Evolutionary conservation across 257 asterid genomes (phyloP).

Genomic region (Asclepias syriaca): DNA sequence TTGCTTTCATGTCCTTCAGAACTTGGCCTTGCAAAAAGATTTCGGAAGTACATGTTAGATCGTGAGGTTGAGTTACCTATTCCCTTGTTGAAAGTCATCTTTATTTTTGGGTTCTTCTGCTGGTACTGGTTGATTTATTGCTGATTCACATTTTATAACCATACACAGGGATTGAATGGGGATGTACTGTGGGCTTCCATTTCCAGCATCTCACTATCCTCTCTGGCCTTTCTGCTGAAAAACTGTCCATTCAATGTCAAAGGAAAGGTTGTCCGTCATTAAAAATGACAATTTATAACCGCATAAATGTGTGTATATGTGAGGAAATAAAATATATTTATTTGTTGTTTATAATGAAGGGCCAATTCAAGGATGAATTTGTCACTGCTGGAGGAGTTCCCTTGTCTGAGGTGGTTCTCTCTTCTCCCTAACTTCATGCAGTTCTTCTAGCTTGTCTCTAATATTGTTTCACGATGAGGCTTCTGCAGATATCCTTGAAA

Average conservation of each 20-base stretch:
- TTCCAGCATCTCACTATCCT: constrained; percentile 46
- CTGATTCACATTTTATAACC: constrained; percentile 18
- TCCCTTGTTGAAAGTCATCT: constrained; percentile 20
- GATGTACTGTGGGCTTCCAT: constrained; percentile 83
- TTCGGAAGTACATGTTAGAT: constrained; percentile 80
- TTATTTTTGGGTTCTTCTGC: constrained; percentile 13
- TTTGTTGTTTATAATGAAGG: constrained; percentile 37
- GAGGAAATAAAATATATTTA: constrained; percentile 10
- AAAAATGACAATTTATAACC: neutral
- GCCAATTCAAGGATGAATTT: constrained; percentile 96
- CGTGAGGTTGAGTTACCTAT: constrained; percentile 50
- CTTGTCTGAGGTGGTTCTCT: constrained; percentile 63
- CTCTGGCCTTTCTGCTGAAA: constrained; percentile 59
- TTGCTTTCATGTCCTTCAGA: constrained; percentile 67
- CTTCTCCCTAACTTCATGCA: constrained; percentile 4
- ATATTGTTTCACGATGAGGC: constrained; percentile 3
- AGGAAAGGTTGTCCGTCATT: constrained; percentile 54
- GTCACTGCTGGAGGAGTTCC: constrained; percentile 98
- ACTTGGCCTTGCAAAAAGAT: constrained; percentile 72
- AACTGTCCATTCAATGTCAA: constrained; percentile 55
- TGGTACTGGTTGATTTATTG: constrained; percentile 4
- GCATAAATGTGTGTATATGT: neutral
- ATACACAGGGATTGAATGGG: constrained; percentile 47
- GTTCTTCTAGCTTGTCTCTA: neutral
- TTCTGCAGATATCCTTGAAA: constrained; percentile 57